Percentiles rank a stretch among this genome's conserved stretches.
These are phyloP conservation scores for Entamoeba dispar DNA, from an alignment of 208 protist genomes.

Conservation along the genomic window DNA sequence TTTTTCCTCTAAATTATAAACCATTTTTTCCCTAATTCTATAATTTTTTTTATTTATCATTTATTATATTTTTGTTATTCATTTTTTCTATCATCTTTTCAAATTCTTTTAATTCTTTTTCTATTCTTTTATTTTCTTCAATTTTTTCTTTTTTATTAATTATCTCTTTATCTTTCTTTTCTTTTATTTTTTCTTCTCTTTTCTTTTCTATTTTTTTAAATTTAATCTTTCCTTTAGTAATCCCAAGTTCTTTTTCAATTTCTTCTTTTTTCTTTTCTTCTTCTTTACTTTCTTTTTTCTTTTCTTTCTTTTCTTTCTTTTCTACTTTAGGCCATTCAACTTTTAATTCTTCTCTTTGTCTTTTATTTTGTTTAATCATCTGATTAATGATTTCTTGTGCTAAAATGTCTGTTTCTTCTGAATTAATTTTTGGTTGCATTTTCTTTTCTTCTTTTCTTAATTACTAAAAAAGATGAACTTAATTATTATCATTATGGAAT, in stretches of 20 bases:
- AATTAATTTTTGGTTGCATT: too few relatives aligned
- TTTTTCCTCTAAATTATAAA: not conserved
- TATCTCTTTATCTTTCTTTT: not conserved
- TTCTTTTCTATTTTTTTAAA: not conserved
- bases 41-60: not conserved
- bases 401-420: too few relatives aligned
- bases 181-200: not conserved
- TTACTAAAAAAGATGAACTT: too few relatives aligned
- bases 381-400: too few relatives aligned
- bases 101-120: not conserved
- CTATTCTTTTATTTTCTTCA: not conserved
- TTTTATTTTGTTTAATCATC: too few relatives aligned
- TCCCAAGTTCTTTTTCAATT: not conserved
- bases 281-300: not conserved
- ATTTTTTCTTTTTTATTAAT: not conserved
- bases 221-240: not conserved
- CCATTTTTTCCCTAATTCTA: not conserved
- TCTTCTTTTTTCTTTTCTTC: not conserved
- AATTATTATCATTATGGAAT: not conserved
- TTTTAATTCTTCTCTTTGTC: too few relatives aligned
- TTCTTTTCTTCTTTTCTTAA: too few relatives aligned
- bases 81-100: not conserved
- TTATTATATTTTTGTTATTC: not conserved
- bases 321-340: too few relatives aligned
- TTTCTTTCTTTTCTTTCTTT: too few relatives aligned